A percentile compares a stretch with the other conserved stretches of the same genome.
phyloP scores from a whole-genome alignment of 2,329 filamentous ascomycete species.

The Teratosphaeria viscida region DNA sequence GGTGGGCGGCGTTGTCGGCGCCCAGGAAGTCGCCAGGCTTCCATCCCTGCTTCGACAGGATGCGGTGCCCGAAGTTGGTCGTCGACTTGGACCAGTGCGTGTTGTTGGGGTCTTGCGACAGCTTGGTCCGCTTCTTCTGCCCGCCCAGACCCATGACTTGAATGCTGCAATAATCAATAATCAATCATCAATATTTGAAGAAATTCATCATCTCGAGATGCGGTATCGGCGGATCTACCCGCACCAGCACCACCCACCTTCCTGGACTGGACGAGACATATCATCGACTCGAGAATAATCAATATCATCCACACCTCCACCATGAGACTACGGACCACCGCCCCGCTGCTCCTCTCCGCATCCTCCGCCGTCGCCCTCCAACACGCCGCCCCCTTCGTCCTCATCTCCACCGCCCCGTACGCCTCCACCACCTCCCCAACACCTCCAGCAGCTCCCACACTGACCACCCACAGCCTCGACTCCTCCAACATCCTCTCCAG shows the following conservation, averaged over 20 bases:
- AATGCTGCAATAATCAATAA: background rate
- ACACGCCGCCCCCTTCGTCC: conserved; percentile 79
- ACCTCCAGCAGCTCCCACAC: conserved; percentile 13
- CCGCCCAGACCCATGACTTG: conserved; percentile 16
- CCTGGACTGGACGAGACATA: background rate
- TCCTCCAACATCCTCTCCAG: conserved; percentile 9
- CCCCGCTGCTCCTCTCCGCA: conserved; percentile 16
- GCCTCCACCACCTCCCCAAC: conserved; percentile 1
- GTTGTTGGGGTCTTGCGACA: conserved; percentile 90
- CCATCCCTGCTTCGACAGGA: conserved; percentile 85
- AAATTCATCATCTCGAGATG: background rate
- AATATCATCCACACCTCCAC: conserved; percentile 4
- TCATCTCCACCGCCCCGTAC: conserved; percentile 77
- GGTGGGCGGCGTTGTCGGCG: conserved; percentile 62
- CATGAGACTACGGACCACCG: conserved; percentile 12
- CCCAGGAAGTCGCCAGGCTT: conserved; percentile 74
- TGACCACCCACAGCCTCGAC: conserved; percentile 6
- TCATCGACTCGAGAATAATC: too few relatives aligned
- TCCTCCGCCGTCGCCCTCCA: conserved; percentile 56
- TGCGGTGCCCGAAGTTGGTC: conserved; percentile 75
- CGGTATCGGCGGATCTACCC: background rate
- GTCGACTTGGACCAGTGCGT: conserved; percentile 82
- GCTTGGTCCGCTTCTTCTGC: conserved; percentile 45
- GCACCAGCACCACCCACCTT: background rate
- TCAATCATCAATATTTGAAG: background rate